These are phyloP conservation scores for Pseudogymnoascus destructans DNA, from an alignment of 2,329 filamentous ascomycete species.

Conservation along the genomic window DNA sequence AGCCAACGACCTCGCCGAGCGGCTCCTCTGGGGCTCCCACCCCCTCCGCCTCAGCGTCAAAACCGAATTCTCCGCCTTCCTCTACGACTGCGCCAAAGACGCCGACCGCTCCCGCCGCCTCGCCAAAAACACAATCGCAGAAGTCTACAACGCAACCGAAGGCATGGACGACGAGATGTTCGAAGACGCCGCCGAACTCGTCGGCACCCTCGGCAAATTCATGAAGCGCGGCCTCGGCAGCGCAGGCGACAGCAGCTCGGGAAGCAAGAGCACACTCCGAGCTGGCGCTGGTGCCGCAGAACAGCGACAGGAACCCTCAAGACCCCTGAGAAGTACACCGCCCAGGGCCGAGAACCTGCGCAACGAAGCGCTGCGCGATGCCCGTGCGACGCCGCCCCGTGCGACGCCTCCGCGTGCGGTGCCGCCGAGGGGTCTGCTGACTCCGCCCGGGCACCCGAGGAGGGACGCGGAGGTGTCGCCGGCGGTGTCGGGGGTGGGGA, in stretches of 20 bases:
- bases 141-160: conserved; percentile 83
- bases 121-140: conserved; percentile 70
- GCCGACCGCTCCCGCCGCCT: conserved; percentile 60
- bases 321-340: not conserved
- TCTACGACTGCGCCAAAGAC: conserved; percentile 87
- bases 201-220: conserved; percentile 76
- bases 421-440: not conserved
- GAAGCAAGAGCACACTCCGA: conserved; percentile 8
- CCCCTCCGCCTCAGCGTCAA: conserved; percentile 81
- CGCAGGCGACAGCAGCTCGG: conserved; percentile 1
- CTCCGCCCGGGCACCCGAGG: not conserved
- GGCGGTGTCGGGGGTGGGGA: conserved; percentile 16
- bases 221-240: conserved; percentile 52
- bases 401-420: not conserved
- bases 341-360: not conserved
- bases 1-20: conserved; percentile 60
- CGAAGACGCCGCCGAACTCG: conserved; percentile 76
- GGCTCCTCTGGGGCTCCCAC: conserved; percentile 72
- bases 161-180: conserved; percentile 95
- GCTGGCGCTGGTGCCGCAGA: not conserved
- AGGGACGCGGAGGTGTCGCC: not conserved
- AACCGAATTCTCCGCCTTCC: conserved; percentile 82
- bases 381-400: not conserved
- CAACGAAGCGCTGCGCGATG: not conserved
- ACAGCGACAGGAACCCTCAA: not conserved